These are phyloP conservation scores for Laburnicola sp. DNA, from an alignment of 2,329 filamentous ascomycete genomes.

Conservation along the genomic window DNA sequence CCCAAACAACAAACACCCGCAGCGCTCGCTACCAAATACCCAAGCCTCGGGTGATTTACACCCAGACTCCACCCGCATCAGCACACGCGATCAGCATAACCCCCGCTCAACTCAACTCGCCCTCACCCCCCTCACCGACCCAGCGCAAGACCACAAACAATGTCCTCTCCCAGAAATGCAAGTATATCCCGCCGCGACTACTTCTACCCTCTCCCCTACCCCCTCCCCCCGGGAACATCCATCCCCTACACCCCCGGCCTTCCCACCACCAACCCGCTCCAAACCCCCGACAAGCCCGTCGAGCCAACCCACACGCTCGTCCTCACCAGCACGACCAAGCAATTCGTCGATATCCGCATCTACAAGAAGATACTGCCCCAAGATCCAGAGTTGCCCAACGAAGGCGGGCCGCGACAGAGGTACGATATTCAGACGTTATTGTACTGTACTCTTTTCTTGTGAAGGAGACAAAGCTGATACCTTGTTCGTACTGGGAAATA, in stretches of 20 bases:
- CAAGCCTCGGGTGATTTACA: no score
- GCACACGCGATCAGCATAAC: conserved; percentile 1
- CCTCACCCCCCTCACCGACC: conserved; percentile 6
- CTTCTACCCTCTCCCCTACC: conserved; percentile 60
- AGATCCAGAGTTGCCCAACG: conserved; percentile 24
- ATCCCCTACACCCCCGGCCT: conserved; percentile 36
- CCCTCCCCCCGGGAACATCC: conserved; percentile 27
- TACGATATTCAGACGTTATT: background rate
- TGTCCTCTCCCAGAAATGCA: conserved; percentile 10
- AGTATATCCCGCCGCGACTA: conserved; percentile 61
- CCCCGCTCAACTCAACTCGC: background rate
- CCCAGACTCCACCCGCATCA: background rate
- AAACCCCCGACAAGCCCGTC: conserved; percentile 21
- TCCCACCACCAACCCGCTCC: conserved; percentile 29
- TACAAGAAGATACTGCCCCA: conserved; percentile 32
- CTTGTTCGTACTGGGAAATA: background rate
- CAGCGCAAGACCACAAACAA: conserved; percentile 1
- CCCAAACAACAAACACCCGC: background rate
- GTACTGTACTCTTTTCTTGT: no score
- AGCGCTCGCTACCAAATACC: background rate
- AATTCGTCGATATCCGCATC: conserved; percentile 66
- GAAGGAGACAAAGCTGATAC: no score
- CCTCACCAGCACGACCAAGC: conserved; percentile 60
- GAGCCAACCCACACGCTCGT: conserved; percentile 69
- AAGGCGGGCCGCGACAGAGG: conserved; percentile 34